Evolutionary conservation across 177 flowering plant species (phyloP), one percentile per base, ranked within the genome.

Genomic region (Telopea speciosissima): DNA sequence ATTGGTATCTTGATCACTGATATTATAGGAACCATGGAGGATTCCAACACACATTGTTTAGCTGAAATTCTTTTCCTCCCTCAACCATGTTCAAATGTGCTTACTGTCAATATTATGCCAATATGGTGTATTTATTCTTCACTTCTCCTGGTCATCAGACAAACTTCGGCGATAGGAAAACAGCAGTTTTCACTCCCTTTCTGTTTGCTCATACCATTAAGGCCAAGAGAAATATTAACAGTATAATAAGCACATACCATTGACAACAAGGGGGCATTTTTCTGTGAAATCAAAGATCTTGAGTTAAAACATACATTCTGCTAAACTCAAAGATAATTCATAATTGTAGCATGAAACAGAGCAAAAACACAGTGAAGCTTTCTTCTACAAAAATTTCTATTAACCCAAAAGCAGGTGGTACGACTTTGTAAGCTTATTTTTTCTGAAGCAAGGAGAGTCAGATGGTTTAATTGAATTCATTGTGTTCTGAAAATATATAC

Each of bases 71-170:
- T n/a, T n/a, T n/a, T n/a, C n/a, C n/a, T n/a, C n/a, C n/a, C n/a
- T n/a, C n/a, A n/a, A n/a, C n/a, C n/a, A n/a, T n/a, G n/a, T n/a
- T n/a, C n/a, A n/a, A n/a, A n/a, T n/a, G n/a, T n/a, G n/a, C n/a
- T n/a, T n/a, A n/a, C n/a, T n/a, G 19, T 87, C 88, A 24, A 93
- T 77, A 60, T 85, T n/a, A n/a, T n/a, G n/a, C n/a, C n/a, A n/a
- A n/a, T 66, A 62, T 81, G 70, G 73, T 86, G 62, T 5, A 80
- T 72, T 79, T 88, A 79, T 93, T 73, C 66, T 28, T 80, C 44
- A 93, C 98, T 0, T 85, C 83, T 67, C 97, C 98, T 17, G 95
- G 86, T 54, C 81, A n/a, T 81, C 68, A 86, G 72, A 70, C 88
- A 76, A 89, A 84, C 63, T 75, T 74, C 4, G 96, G 95, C 21